These are phyloP conservation scores for Phytopythium sindhum DNA, from an alignment of 352 stramenopile species.

Conservation along the genomic window DNA sequence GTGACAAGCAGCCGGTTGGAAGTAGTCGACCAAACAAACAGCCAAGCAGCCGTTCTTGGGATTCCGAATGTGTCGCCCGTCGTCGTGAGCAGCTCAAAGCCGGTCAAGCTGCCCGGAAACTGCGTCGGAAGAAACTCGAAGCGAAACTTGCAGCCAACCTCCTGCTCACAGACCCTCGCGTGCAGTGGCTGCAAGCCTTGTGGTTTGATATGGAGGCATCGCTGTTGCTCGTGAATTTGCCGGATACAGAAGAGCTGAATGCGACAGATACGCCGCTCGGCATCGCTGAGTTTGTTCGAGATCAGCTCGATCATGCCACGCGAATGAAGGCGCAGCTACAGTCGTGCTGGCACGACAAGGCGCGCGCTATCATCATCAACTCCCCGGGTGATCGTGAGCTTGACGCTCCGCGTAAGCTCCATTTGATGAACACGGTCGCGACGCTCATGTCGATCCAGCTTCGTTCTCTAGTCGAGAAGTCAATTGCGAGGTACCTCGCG, in stretches of 20 bases:
- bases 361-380: conserved; percentile 30
- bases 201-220: conserved; percentile 56
- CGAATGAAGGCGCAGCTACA: conserved; percentile 43
- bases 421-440: conserved; percentile 59
- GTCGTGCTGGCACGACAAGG: conserved; percentile 56
- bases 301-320: conserved; percentile 46
- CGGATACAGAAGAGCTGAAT: conserved; percentile 21
- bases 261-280: conserved; percentile 23
- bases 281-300: conserved; percentile 47
- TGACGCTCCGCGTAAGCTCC: conserved; percentile 22
- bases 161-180: conserved; percentile 44
- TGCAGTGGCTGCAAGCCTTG: conserved; percentile 53
- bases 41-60: not conserved
- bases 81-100: not conserved
- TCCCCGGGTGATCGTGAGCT: not conserved
- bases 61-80: not conserved
- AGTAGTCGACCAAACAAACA: not conserved
- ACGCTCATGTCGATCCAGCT: conserved; percentile 77
- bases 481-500: conserved; percentile 50
- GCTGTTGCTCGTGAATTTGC: conserved; percentile 46
- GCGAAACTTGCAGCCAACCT: conserved; percentile 34
- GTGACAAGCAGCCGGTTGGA: not conserved
- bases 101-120: not conserved
- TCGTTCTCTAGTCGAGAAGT: conserved; percentile 58
- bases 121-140: conserved; percentile 35